Evolutionary conservation across 441 rosid species (phyloP).

Genomic region (Pelargonium australe): DNA sequence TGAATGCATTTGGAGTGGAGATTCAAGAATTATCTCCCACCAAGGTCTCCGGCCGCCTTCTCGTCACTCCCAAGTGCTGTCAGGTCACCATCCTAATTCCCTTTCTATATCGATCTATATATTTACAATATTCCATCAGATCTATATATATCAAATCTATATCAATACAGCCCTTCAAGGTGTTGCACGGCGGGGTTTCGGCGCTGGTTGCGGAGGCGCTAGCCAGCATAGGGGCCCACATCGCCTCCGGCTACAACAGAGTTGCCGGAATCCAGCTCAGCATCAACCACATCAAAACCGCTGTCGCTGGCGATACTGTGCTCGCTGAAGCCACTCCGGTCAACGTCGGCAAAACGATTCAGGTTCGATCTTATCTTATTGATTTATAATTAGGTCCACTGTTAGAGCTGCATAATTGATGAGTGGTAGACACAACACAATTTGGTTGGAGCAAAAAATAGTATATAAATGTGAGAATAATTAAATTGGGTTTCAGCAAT

Average conservation of each 20-base stretch:
- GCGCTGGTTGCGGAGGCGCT: conserved; percentile 76
- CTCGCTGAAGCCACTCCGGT: conserved; percentile 73
- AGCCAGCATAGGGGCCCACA: conserved; percentile 87
- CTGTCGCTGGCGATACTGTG: conserved; percentile 62
- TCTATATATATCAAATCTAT: too few species aligned
- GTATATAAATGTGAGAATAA: too few species aligned
- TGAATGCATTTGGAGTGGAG: background rate
- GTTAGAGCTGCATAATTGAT: too few species aligned
- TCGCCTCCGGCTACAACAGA: conserved; percentile 70
- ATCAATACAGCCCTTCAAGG: conserved; percentile 65
- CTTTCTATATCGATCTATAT: background rate
- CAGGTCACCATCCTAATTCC: background rate
- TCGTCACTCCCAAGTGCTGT: background rate
- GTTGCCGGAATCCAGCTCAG: conserved; percentile 81
- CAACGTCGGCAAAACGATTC: conserved; percentile 58
- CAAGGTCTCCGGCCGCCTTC: background rate
- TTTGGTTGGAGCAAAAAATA: too few species aligned
- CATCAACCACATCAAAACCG: conserved; percentile 68
- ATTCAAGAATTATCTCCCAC: background rate
- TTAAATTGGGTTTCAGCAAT: too few species aligned
- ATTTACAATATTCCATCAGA: too few species aligned
- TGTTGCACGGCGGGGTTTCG: conserved; percentile 86
- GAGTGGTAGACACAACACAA: too few species aligned
- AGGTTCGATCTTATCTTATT: conserved; percentile 29
- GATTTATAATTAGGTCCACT: too few species aligned